Conservation (phyloP, 2,329 filamentous ascomycete species). For the Pyrenophora tritici-repentis region DNA sequence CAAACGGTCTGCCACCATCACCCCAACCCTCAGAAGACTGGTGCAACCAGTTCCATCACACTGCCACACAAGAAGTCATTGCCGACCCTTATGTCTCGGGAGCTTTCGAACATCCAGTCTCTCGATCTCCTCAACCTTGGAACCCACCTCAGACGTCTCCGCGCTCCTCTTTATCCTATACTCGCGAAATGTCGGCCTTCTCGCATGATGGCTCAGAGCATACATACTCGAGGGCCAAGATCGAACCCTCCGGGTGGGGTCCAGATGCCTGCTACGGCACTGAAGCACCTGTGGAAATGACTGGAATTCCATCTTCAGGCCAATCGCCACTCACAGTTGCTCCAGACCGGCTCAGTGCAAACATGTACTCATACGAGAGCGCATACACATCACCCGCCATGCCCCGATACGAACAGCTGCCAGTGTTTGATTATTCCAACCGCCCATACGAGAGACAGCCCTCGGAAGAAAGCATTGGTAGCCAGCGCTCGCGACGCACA, state of each 20-base stretch:
- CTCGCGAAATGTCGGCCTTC: slow-evolving; percentile 40
- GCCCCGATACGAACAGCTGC: slow-evolving; percentile 24
- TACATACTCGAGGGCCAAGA: slow-evolving; percentile 35
- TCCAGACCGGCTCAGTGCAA: slow-evolving; percentile 34
- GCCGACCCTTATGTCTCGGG: slow-evolving; percentile 41
- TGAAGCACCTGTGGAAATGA: slow-evolving; percentile 20
- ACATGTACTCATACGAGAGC: slow-evolving; percentile 31
- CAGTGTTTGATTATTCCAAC: slow-evolving; percentile 19
- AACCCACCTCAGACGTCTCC: slow-evolving; percentile 36
- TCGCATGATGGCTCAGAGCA: slow-evolving; percentile 40
- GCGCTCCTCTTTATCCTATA: slow-evolving; percentile 39
- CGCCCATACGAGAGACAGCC: slow-evolving; percentile 14
- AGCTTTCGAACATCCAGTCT: slow-evolving; percentile 42
- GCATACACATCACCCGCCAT: slow-evolving; percentile 29
- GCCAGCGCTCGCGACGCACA: slow-evolving; percentile 14
- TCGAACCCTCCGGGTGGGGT: slow-evolving; percentile 36
- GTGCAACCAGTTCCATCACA: slow-evolving; percentile 33
- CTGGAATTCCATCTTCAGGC: slow-evolving; percentile 15
- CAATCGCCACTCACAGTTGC: slow-evolving; percentile 38
- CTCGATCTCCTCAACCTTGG: slow-evolving; percentile 41
- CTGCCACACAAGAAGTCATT: slow-evolving; percentile 34
- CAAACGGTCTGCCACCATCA: slow-evolving; percentile 39
- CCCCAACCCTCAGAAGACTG: slow-evolving; percentile 44
- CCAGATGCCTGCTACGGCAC: slow-evolving; percentile 25
- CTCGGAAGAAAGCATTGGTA: slow-evolving; percentile 19